These are phyloP conservation scores for Metschnikowia cerradonensis DNA, from an alignment of 805 yeast genomes.

Conservation along the genomic window DNA sequence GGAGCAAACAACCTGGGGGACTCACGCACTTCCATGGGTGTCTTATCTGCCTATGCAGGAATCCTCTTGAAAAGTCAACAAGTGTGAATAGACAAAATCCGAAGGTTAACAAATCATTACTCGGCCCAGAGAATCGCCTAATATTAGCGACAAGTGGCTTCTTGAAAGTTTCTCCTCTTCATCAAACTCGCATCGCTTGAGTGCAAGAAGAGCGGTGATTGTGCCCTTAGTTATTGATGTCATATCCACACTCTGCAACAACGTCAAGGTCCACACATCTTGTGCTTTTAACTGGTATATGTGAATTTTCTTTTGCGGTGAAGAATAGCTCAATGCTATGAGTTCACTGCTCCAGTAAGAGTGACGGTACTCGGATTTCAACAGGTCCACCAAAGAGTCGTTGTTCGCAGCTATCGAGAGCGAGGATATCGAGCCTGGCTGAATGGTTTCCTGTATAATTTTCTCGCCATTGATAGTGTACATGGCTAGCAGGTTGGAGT, in stretches of 20 bases:
- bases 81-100: too few species aligned
- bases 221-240: constrained; percentile 6
- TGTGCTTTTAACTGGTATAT: constrained; percentile 21
- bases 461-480: constrained; percentile 54
- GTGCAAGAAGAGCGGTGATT: constrained; percentile 28
- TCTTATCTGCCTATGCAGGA: constrained; percentile 2
- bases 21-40: not conserved
- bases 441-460: constrained; percentile 23
- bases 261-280: not conserved
- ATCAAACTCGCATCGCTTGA: constrained; percentile 28
- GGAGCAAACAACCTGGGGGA: not conserved
- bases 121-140: constrained; percentile 53
- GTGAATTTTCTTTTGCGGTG: constrained; percentile 15
- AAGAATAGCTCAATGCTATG: constrained; percentile 26
- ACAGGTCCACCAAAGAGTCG: constrained; percentile 24
- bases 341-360: constrained; percentile 37
- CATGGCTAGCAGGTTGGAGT: constrained; percentile 25
- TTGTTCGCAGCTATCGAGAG: constrained; percentile 30
- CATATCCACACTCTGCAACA: constrained; percentile 10
- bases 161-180: constrained; percentile 32
- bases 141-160: constrained; percentile 40
- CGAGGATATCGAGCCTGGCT: constrained; percentile 19
- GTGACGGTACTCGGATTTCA: constrained; percentile 24
- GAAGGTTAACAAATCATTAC: constrained; percentile 27
- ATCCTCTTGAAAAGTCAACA: not conserved